A percentile compares a stretch with the other conserved stretches of the same genome.
phyloP scores from a whole-genome alignment of 139 green algal genomes.

The Micractinium sp. region DNA sequence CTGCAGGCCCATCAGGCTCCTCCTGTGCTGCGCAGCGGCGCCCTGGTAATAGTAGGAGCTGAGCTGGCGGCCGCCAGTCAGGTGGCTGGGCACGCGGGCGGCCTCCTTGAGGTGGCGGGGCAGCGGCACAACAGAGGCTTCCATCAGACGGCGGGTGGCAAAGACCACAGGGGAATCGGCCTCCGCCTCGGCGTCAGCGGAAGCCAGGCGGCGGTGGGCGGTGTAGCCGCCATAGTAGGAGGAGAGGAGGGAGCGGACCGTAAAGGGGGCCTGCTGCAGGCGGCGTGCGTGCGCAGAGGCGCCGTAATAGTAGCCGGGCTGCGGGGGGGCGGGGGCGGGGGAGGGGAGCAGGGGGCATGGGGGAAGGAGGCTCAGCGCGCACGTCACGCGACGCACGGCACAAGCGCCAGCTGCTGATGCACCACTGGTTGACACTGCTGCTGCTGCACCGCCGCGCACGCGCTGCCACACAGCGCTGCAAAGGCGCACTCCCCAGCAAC shows the following conservation, averaged over 20 bases:
- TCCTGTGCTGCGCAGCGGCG: neutral
- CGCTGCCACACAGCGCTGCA: no score
- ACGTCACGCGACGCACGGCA: no score
- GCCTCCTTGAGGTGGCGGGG: neutral
- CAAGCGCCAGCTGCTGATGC: no score
- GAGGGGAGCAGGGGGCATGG: neutral
- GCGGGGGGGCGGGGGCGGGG: neutral
- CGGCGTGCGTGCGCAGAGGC: neutral
- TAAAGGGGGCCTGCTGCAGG: neutral
- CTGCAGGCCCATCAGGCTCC: slow-evolving; percentile 7
- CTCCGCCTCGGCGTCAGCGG: neutral
- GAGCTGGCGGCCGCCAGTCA: neutral
- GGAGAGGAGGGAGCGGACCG: neutral
- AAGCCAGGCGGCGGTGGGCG: neutral
- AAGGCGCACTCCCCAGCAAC: no score
- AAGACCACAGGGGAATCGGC: neutral
- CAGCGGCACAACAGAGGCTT: slow-evolving; percentile 19
- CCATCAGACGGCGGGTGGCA: slow-evolving; percentile 22
- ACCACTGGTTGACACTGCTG: no score
- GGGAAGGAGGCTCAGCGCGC: no score
- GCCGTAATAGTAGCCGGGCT: neutral
- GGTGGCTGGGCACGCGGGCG: neutral
- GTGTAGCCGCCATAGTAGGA: neutral
- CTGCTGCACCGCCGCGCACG: no score
- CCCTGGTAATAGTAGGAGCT: neutral